Conservation (phyloP, 441 rosid species). For the Erodium moschatum region DNA sequence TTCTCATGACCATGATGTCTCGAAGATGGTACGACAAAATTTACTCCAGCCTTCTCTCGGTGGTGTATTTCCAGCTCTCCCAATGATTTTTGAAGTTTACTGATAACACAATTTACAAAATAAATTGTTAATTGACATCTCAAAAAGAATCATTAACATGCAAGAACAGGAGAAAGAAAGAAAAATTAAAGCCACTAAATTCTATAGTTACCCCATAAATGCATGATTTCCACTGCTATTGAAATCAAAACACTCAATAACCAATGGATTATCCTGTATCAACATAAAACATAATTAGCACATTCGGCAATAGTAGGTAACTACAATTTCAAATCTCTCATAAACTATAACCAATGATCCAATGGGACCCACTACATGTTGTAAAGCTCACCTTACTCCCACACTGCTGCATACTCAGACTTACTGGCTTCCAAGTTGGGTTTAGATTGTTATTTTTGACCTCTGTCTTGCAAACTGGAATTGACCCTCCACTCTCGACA, state of each 20-base stretch:
- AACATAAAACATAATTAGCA: conserved; percentile 6
- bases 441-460: conserved; percentile 55
- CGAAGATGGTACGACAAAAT: conserved; percentile 34
- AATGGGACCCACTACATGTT: conserved; percentile 1
- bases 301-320: background rate
- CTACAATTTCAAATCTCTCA: conserved; percentile 7
- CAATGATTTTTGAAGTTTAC: conserved; percentile 59
- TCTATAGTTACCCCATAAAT: conserved; percentile 48
- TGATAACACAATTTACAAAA: conserved; percentile 24
- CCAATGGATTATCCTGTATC: conserved; percentile 60
- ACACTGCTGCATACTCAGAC: conserved; percentile 62
- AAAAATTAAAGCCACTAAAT: conserved; percentile 1
- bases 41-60: conserved; percentile 35
- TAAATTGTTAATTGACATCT: background rate
- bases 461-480: conserved; percentile 73
- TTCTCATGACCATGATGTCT: conserved; percentile 36
- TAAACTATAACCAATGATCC: conserved; percentile 9
- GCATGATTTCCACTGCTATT: conserved; percentile 55
- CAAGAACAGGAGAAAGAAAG: conserved; percentile 5
- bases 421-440: conserved; percentile 56
- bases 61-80: conserved; percentile 53
- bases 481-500: conserved; percentile 37
- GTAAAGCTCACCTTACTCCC: conserved; percentile 61
- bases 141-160: background rate
- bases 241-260: conserved; percentile 75